Base-by-base conservation (phyloP, 2,329 filamentous ascomycete species). In the Clarireedia homoeocarpa region DNA sequence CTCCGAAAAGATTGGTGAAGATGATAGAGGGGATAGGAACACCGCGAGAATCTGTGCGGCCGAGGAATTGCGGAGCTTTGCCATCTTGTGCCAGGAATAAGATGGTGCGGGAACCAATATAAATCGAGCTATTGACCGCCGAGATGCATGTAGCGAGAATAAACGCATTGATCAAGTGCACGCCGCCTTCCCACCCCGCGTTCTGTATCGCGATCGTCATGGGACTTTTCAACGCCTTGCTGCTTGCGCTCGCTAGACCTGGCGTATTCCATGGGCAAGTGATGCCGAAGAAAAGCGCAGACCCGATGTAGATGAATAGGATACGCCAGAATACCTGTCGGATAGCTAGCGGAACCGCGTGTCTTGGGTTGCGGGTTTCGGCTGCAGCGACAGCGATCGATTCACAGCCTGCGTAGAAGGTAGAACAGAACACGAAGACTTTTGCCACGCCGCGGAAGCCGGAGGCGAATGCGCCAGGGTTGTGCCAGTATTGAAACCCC, bases 321-420 rank as follows among this genome's bases (percentile, higher is more conserved):
- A 95, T 95, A 65, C 91, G 85, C 91, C 91, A 96, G 71, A 95
- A 95, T 17, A 95, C 89, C 69, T 95, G 90, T 72, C 92, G 94
- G 65, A 94, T 84, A 6, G 91, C 91, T 14, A 69, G 65, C 0
- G 76, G 76, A 2, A 77, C 74, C 5, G 74, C 75, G 34, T 69
- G 70, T 23, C 68, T 64, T 0, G 76, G 76, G 58, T 78, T 77
- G 17, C 74, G 71, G 12, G 75, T 78, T 61, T 81, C 78, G 44
- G 76, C 77, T 6, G 78, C 79, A 6, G 78, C 77, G 42, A 84
- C 77, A 42, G 77, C 80, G 5, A 82, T 76, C 15, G 80, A 73
- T 66, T 83, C 81, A 4, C 84, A 83, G 7, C 87, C 88, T 12
- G 84, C 83, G 66, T 86, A 88, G 52, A 86, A 85, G 2, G 85